These are phyloP conservation scores for Anisodus tanguticus DNA, from an alignment of 257 asterid genomes.

Conservation along the genomic window DNA sequence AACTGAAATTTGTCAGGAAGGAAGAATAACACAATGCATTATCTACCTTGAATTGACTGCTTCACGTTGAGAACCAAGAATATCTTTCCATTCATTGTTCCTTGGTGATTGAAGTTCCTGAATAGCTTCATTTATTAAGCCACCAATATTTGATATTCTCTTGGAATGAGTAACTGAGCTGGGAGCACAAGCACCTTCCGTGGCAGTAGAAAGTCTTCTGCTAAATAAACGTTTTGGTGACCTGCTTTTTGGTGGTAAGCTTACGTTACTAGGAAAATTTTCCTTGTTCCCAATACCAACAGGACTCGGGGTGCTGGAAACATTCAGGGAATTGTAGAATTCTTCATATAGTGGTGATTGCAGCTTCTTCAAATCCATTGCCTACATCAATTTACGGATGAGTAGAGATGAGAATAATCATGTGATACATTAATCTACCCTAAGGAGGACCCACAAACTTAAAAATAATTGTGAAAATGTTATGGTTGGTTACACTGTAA, in stretches of 20 bases:
- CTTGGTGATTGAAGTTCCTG: conserved; percentile 54
- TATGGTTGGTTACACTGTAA: background rate
- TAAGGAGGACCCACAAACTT: background rate
- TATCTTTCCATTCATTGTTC: conserved; percentile 48
- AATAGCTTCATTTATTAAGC: conserved; percentile 49
- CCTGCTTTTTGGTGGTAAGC: conserved; percentile 88
- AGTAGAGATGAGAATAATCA: conserved; percentile 19
- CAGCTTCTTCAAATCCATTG: conserved; percentile 85
- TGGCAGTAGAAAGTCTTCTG: conserved; percentile 82
- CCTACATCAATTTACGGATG: conserved; percentile 54
- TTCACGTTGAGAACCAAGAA: conserved; percentile 59
- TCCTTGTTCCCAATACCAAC: conserved; percentile 72
- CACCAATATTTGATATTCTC: conserved; percentile 70
- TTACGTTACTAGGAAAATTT: conserved; percentile 66
- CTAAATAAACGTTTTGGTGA: conserved; percentile 74
- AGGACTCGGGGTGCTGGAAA: conserved; percentile 61
- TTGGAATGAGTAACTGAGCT: conserved; percentile 74
- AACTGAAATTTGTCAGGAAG: background rate
- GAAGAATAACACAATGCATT: conserved; percentile 24
- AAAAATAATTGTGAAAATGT: background rate
- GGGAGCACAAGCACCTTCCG: conserved; percentile 58
- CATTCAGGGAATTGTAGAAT: conserved; percentile 81
- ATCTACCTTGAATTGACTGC: conserved; percentile 73
- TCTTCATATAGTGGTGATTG: conserved; percentile 89
- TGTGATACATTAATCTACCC: background rate